A percentile compares a stretch with the other conserved stretches of the same genome.
Conservation (phyloP, 805 yeast genomes). For the Myxozyma lipomycoides region DNA sequence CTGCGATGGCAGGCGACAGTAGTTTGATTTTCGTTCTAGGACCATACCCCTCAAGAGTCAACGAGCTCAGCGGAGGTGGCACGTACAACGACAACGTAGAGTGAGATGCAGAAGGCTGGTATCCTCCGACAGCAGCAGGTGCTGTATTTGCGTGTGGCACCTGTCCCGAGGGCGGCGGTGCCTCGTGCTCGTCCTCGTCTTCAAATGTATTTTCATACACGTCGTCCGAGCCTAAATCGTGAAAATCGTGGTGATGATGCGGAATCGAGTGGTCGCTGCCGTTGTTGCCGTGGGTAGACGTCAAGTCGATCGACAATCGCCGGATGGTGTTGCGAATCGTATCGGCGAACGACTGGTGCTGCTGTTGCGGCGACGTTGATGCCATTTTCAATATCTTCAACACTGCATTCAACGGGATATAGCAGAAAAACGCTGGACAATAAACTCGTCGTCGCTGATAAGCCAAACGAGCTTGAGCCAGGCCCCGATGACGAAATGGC, state of each 20-base stretch:
- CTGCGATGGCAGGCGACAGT: slow-evolving; percentile 61
- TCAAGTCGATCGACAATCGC: slow-evolving; percentile 22
- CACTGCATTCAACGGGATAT: no score
- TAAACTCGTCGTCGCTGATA: no score
- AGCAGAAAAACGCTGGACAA: no score
- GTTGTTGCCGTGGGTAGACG: slow-evolving; percentile 1
- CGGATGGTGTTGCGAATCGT: slow-evolving; percentile 27
- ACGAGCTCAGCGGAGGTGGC: slow-evolving; percentile 49
- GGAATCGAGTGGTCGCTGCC: slow-evolving; percentile 5
- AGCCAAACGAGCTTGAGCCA: no score
- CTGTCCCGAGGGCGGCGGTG: not conserved
- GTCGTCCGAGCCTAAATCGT: slow-evolving; percentile 22
- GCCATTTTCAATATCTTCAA: no score
- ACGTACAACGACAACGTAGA: slow-evolving; percentile 5
- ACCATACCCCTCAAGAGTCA: slow-evolving; percentile 59
- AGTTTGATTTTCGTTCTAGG: slow-evolving; percentile 55
- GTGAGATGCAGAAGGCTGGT: not conserved
- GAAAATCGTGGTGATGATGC: slow-evolving; percentile 27
- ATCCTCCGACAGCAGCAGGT: not conserved
- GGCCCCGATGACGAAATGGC: no score
- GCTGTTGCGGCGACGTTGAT: not conserved
- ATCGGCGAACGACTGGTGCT: slow-evolving; percentile 17
- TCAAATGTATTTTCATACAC: slow-evolving; percentile 4
- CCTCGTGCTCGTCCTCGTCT: slow-evolving; percentile 6
- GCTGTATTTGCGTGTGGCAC: slow-evolving; percentile 6